Evolutionary conservation across 2,329 filamentous ascomycete species (phyloP).

Genomic region (Verticillium nubilum): DNA sequence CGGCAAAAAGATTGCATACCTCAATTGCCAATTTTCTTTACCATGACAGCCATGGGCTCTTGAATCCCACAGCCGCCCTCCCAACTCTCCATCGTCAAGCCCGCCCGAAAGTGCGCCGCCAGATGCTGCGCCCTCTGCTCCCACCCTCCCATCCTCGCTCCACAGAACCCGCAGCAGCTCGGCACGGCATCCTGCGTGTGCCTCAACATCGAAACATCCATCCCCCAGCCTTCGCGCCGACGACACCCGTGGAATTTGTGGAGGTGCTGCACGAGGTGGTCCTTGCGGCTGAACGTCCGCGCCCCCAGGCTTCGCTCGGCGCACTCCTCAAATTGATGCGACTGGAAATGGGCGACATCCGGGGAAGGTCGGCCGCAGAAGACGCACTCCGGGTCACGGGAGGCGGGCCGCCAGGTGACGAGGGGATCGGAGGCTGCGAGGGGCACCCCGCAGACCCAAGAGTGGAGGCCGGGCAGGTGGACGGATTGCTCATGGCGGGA

Average conservation of each 20-base stretch:
- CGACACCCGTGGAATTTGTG: slow-evolving; percentile 38
- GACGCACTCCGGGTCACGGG: slow-evolving; percentile 33
- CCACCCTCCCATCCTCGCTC: slow-evolving; percentile 18
- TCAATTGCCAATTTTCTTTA: neutral
- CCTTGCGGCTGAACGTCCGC: slow-evolving; percentile 34
- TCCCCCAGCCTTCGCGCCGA: slow-evolving; percentile 43
- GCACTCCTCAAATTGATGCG: slow-evolving; percentile 41
- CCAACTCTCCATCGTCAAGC: slow-evolving; percentile 19
- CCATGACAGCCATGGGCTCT: neutral
- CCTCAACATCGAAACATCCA: slow-evolving; percentile 26
- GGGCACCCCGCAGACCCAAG: slow-evolving; percentile 44
- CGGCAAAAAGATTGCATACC: too few species aligned
- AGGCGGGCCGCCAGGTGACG: slow-evolving; percentile 42
- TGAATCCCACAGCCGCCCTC: slow-evolving; percentile 4
- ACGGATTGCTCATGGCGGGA: slow-evolving; percentile 44
- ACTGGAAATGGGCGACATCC: slow-evolving; percentile 27
- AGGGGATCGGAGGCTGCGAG: slow-evolving; percentile 27
- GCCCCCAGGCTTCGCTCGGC: slow-evolving; percentile 37
- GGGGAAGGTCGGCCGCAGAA: slow-evolving; percentile 30
- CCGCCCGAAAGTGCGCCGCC: slow-evolving; percentile 20
- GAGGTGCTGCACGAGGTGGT: slow-evolving; percentile 34
- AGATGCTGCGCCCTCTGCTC: slow-evolving; percentile 21
- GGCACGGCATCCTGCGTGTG: slow-evolving; percentile 19
- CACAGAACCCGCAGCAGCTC: slow-evolving; percentile 24
- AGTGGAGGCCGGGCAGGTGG: slow-evolving; percentile 28